Base-by-base conservation (phyloP, 148 eudicot genomes). In the Persicaria maculosa region DNA sequence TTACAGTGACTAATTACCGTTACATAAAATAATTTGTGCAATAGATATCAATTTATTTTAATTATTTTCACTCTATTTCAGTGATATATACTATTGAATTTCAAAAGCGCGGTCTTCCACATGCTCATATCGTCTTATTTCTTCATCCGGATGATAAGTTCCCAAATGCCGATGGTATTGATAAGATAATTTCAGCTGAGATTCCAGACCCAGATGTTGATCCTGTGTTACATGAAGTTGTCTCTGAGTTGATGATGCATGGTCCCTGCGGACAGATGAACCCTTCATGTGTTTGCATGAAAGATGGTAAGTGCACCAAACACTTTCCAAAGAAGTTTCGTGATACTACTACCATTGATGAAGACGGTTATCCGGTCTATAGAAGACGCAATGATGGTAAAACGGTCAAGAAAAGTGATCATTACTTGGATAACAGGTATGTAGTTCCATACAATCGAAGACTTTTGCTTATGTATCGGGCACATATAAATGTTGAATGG, bases 401-500 rank as follows among this genome's bases (percentile, higher is more conserved):
- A 4, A 25, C 45, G 5, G 36, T 75, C 25, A 61, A 65, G 16
- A 75, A 65, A 14, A 62, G n/a, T 48, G 77, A 58, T 4, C 59
- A 65, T 43, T 3, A 1, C 15, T 25, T 61, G 15, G 68, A 61
- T 22, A 61, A 61, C 19, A 9, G 15, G 40, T 22, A 61, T 61
- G 68, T 61, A 6, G 68, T 61, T 61, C 44, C 68, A 22, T 31
- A 70, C 31, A 45, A 70, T 45, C 14, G 52, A 44, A 46, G 9
- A 15, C 50, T 70, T 31, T 15, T 61, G 9, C 31, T 73, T 7
- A 68, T 25, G 53, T 74, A 78, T 11, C 4, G 40, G 1, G 73
- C 74, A 0, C 73, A 78, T 19, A 64, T 78, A 4, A 74, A 78
- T 74, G 69, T 78, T 9, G 73, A 78, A 12, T 78, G 80, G 74